Conservation (phyloP, 768 basidiomycete species). For the Mycena crocata region DNA sequence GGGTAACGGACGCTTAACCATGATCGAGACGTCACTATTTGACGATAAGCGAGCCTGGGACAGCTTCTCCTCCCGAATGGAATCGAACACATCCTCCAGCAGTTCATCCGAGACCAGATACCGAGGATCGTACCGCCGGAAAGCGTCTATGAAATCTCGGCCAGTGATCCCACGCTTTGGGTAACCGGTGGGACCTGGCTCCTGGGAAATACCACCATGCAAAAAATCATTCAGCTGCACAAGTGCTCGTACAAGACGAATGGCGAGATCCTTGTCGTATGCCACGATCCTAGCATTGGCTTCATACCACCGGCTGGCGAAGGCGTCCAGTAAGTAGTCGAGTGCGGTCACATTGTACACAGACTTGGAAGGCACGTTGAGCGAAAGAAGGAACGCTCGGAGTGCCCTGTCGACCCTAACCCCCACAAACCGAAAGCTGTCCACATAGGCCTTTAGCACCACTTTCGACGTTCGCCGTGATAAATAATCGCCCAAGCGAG, state of each 20-base stretch:
- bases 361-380: constrained; percentile 63
- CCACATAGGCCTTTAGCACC: constrained; percentile 86
- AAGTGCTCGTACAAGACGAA: constrained; percentile 81
- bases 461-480: constrained; percentile 77
- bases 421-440: constrained; percentile 87
- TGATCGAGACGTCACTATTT: constrained; percentile 64
- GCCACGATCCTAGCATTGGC: constrained; percentile 83
- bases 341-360: constrained; percentile 55
- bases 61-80: constrained; percentile 78
- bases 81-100: constrained; percentile 82
- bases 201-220: constrained; percentile 77
- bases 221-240: constrained; percentile 91
- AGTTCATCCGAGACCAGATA: constrained; percentile 79
- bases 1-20: constrained; percentile 81
- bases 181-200: constrained; percentile 65
- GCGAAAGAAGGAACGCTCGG: constrained; percentile 87
- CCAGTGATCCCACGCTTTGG: constrained; percentile 70
- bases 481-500: constrained; percentile 87
- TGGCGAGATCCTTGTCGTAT: constrained; percentile 85
- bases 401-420: constrained; percentile 90
- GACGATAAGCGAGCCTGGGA: constrained; percentile 72
- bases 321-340: constrained; percentile 83
- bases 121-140: constrained; percentile 81
- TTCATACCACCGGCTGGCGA: constrained; percentile 91
- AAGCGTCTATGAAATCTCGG: constrained; percentile 87